Percentiles rank a stretch among this genome's conserved stretches.
Evolutionary conservation across 192 early-diverging fungal species (phyloP).

Genomic region (Backusella liffmaniae): DNA sequence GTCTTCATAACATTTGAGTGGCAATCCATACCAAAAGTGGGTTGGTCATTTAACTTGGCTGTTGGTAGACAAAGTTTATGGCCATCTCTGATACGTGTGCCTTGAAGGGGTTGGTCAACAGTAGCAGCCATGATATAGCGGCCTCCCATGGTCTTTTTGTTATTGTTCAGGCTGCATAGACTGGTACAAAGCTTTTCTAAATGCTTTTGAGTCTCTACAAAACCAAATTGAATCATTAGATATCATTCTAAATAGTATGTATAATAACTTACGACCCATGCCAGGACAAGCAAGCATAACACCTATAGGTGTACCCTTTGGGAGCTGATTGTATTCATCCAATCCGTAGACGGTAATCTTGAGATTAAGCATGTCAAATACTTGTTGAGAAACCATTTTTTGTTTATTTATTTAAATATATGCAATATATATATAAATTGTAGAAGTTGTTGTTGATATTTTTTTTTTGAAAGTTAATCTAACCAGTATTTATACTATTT

Average conservation of each 20-base stretch:
- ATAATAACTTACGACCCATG: not conserved
- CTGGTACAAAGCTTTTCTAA: not conserved
- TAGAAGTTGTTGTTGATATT: not conserved
- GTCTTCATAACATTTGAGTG: not conserved
- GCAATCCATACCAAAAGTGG: not conserved
- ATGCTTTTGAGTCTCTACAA: not conserved
- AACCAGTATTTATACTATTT: not conserved
- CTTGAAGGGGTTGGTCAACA: not conserved
- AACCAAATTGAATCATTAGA: not conserved
- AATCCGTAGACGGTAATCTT: not conserved
- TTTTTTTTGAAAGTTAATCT: not conserved
- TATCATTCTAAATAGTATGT: not conserved
- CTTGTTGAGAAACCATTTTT: not conserved
- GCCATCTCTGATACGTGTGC: not conserved
- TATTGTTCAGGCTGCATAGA: not conserved
- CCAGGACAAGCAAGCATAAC: not conserved
- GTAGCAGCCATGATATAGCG: not conserved
- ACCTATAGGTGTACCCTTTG: not conserved
- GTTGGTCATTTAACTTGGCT: not conserved
- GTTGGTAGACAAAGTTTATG: not conserved
- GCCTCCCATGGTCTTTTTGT: not conserved
- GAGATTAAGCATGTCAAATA: not conserved
- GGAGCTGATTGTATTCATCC: not conserved
- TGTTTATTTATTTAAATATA: not conserved
- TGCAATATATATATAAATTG: not conserved